A percentile compares a stretch with the other conserved stretches of the same genome.
phyloP scores from a whole-genome alignment of 306 rosid species.

The Cotoneaster glaucophyllus region DNA sequence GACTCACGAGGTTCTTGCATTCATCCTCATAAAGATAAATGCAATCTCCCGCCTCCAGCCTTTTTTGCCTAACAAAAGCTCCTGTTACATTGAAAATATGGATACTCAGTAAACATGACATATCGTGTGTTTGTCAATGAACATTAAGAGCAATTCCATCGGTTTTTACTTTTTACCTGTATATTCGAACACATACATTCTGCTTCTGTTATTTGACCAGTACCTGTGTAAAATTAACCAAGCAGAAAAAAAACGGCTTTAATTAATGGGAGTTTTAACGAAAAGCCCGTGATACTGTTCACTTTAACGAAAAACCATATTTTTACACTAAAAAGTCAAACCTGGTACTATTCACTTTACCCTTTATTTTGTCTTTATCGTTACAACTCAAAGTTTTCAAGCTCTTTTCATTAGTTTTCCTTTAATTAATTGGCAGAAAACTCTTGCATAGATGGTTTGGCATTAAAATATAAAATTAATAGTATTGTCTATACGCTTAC shows the following conservation, averaged over 20 bases:
- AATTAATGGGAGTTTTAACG: no score
- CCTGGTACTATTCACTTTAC: no score
- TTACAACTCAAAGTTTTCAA: no score
- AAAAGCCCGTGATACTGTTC: no score
- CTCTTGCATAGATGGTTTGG: background rate
- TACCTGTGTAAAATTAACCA: slow-evolving; percentile 31
- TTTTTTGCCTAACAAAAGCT: slow-evolving; percentile 37
- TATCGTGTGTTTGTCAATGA: background rate
- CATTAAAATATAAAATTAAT: background rate
- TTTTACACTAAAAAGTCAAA: no score
- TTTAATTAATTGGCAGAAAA: background rate
- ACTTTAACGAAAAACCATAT: no score
- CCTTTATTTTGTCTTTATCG: no score
- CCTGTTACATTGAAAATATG: slow-evolving; percentile 32
- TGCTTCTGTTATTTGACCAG: slow-evolving; percentile 53
- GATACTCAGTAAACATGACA: background rate
- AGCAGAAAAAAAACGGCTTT: background rate
- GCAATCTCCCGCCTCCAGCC: slow-evolving; percentile 41
- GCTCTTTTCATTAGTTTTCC: no score
- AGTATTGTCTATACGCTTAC: slow-evolving; percentile 20
- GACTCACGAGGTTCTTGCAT: slow-evolving; percentile 51
- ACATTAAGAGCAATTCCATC: background rate
- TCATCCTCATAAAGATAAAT: slow-evolving; percentile 49
- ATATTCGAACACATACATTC: slow-evolving; percentile 64
- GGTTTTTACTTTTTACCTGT: slow-evolving; percentile 43